These are phyloP conservation scores for Podila verticillata DNA, from an alignment of 192 early-diverging fungal species.

Conservation along the genomic window DNA sequence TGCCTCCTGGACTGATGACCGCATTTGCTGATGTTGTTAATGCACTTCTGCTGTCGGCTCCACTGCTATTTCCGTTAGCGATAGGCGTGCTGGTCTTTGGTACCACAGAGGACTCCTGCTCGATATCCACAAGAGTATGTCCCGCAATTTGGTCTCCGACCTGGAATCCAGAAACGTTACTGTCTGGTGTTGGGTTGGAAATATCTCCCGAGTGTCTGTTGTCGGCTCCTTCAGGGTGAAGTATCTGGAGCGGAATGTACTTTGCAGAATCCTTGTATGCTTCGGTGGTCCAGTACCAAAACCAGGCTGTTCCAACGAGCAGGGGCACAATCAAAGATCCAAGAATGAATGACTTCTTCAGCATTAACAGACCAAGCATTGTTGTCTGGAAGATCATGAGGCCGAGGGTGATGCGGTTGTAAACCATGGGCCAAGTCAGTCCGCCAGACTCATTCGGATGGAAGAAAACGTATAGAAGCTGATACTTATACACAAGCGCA, in stretches of 20 bases:
- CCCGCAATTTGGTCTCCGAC: not conserved
- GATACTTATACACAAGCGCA: slow-evolving; percentile 79
- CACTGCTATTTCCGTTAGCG: slow-evolving; percentile 1
- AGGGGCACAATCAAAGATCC: slow-evolving; percentile 56
- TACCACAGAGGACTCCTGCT: not conserved
- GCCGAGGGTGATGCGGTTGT: slow-evolving; percentile 71
- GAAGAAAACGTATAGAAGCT: slow-evolving; percentile 81
- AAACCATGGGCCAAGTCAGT: slow-evolving; percentile 76
- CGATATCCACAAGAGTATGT: not conserved
- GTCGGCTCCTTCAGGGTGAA: slow-evolving; percentile 25
- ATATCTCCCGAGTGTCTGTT: not conserved
- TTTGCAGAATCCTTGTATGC: slow-evolving; percentile 54
- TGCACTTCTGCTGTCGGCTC: not conserved
- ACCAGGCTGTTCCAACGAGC: slow-evolving; percentile 57
- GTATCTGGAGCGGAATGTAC: slow-evolving; percentile 57
- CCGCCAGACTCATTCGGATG: slow-evolving; percentile 79
- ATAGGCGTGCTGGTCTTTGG: not conserved
- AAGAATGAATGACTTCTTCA: slow-evolving; percentile 58
- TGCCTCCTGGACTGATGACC: slow-evolving; percentile 18
- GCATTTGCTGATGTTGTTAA: slow-evolving; percentile 3
- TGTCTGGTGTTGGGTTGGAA: too few relatives aligned
- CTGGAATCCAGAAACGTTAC: not conserved
- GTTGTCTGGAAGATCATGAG: slow-evolving; percentile 74
- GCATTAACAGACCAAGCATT: slow-evolving; percentile 69
- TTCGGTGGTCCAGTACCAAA: slow-evolving; percentile 52